These are phyloP conservation scores for Cystobasidium ongulense DNA, from an alignment of 768 basidiomycete genomes.

Conservation along the genomic window DNA sequence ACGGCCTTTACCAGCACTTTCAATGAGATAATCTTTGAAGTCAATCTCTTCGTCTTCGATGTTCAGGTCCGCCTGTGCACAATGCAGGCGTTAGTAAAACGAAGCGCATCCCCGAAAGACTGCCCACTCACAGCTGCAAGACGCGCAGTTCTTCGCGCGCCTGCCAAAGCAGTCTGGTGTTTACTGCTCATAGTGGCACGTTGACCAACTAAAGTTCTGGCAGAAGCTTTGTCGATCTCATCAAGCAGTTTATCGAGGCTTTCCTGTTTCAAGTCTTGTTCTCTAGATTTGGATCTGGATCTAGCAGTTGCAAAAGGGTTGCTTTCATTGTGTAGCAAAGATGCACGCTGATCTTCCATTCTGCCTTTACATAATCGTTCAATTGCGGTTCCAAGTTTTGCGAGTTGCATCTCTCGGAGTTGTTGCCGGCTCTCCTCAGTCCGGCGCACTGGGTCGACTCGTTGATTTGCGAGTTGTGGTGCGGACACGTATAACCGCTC, in stretches of 20 bases:
- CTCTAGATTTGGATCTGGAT: neutral
- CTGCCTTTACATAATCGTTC: slow-evolving; percentile 42
- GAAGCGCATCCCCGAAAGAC: too few species aligned
- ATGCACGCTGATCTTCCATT: slow-evolving; percentile 43
- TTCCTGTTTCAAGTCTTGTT: neutral
- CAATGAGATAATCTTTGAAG: slow-evolving; percentile 37
- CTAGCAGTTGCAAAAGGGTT: neutral
- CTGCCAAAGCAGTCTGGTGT: neutral
- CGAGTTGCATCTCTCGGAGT: slow-evolving; percentile 64
- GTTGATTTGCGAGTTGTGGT: slow-evolving; percentile 82
- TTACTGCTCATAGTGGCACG: slow-evolving; percentile 50
- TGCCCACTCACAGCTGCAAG: neutral
- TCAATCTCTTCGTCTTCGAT: slow-evolving; percentile 33
- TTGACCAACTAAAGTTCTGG: slow-evolving; percentile 61
- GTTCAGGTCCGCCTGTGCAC: neutral
- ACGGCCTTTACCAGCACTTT: slow-evolving; percentile 38
- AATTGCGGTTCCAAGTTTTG: slow-evolving; percentile 45
- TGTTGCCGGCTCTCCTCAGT: slow-evolving; percentile 53
- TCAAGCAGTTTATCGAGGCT: slow-evolving; percentile 28
- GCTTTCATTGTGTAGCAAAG: neutral
- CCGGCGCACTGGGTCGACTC: slow-evolving; percentile 60
- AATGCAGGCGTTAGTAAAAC: too few species aligned
- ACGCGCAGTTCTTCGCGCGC: neutral
- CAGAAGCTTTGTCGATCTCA: slow-evolving; percentile 56
- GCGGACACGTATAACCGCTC: slow-evolving; percentile 76